Base-by-base conservation (phyloP, 2,329 filamentous ascomycete species). In the Stylonectria norvegica region DNA sequence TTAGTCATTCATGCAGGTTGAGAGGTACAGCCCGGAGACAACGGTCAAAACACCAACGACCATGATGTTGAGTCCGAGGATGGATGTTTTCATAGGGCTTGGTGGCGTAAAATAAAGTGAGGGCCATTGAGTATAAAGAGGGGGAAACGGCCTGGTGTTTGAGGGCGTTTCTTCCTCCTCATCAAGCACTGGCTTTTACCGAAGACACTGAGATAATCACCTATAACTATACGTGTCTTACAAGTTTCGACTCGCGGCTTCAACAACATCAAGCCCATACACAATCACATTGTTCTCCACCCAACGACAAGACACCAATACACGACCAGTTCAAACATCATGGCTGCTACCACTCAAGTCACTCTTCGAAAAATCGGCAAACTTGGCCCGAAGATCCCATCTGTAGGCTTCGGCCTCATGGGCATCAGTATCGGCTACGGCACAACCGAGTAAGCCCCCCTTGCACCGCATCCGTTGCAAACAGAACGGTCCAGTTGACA, bases 391-490 rank as follows among this genome's bases (percentile, higher is more conserved):
- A 51, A 67, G 15, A 70, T 81, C 20, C 66, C 70, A 4, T 64
- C 66, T 7, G 50, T 79, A 6, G 76, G 77, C 9, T 69, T 78
- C 20, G 75, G 77, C 12, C 60, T 72, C 16, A 79, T 80, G 76
- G 73, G 75, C 3, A 49, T 72, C 17, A 61, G 61, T 17, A 31
- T 52, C 2, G 61, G 47, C 30, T 71, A 70, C 27, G 68, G 69
- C 17, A 22, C 47, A 14, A n/a, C 47, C 3, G 46, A 42, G 53
- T 57, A 42, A 30, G 48, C 45, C 50, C 1, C 28, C 42, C 4
- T 50, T 38, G 34, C 48, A 12, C 50, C 39, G 34, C 48, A 12
- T 2, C 17, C 18, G 17, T 32, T 20, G 9, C 4, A 2, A 14
- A 9, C 16, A 11, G 12, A 29, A 20, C 15, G n/a, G n/a, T n/a